Percentiles rank a stretch among this genome's conserved stretches.
Evolutionary conservation across 768 basidiomycete species (phyloP).

Genomic region (Boletellus emodensis): DNA sequence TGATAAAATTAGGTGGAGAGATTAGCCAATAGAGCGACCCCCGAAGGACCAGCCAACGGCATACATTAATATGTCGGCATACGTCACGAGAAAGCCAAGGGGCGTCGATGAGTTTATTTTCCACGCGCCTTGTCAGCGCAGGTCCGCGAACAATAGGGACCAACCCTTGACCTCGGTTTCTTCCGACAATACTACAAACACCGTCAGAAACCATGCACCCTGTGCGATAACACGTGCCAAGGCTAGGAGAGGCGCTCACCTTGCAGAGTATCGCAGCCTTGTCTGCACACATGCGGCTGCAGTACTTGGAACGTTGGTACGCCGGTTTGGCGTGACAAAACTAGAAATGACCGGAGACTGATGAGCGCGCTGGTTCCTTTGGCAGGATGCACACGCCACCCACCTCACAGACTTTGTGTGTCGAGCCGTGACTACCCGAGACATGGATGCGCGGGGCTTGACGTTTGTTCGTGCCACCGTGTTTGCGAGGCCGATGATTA

Average conservation of each 20-base stretch:
- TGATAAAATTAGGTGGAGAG: neutral
- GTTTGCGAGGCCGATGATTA: conserved; percentile 3
- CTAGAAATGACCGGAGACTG: conserved; percentile 7
- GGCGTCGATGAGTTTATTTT: conserved; percentile 1
- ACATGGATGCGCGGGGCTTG: conserved; percentile 10
- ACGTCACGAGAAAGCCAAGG: neutral
- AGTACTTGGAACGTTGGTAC: conserved; percentile 51
- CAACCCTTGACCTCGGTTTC: conserved; percentile 11
- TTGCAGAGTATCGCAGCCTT: conserved; percentile 34
- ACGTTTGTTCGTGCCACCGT: neutral
- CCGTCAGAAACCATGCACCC: neutral
- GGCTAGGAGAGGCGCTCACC: neutral
- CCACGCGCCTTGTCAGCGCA: conserved; percentile 20
- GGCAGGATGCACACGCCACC: neutral
- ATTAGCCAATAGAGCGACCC: neutral
- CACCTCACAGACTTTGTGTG: conserved; percentile 23
- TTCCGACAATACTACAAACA: conserved; percentile 20
- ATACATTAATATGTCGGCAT: neutral
- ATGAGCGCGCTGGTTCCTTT: neutral
- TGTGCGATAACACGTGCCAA: neutral
- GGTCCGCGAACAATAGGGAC: conserved; percentile 25
- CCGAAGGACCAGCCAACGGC: conserved; percentile 5
- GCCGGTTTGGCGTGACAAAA: conserved; percentile 55
- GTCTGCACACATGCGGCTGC: conserved; percentile 57
- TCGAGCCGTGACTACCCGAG: conserved; percentile 3